phyloP scores from a whole-genome alignment of 805 yeast species.

The Cyberlindnera maclurae region DNA sequence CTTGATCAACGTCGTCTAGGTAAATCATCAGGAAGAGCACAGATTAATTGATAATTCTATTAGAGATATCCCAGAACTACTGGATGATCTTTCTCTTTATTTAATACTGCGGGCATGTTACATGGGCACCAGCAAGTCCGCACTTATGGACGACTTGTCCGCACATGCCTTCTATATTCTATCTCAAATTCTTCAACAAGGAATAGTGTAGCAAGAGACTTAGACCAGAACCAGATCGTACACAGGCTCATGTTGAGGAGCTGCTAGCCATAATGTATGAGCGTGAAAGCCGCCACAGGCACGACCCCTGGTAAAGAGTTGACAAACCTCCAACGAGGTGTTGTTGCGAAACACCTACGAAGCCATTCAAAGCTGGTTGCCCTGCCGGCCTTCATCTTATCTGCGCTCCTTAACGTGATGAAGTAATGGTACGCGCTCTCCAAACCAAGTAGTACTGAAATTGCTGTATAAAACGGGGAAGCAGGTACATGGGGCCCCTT shows the following conservation, averaged over 20 bases:
- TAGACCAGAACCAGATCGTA: conserved; percentile 78
- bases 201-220: conserved; percentile 60
- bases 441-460: conserved; percentile 82
- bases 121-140: too few relatives aligned
- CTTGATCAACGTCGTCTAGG: too few relatives aligned
- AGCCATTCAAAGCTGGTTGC: conserved; percentile 84
- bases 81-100: too few relatives aligned
- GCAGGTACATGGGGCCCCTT: too few relatives aligned
- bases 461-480: too few relatives aligned
- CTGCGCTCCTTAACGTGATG: conserved; percentile 73
- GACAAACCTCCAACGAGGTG: conserved; percentile 66
- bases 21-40: too few relatives aligned
- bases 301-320: conserved; percentile 75
- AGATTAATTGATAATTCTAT: too few relatives aligned
- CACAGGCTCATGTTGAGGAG: conserved; percentile 80
- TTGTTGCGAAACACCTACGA: conserved; percentile 60
- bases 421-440: conserved; percentile 86
- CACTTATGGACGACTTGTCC: too few relatives aligned
- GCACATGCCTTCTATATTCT: too few relatives aligned
- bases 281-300: conserved; percentile 82
- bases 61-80: too few relatives aligned
- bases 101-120: too few relatives aligned
- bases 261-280: conserved; percentile 84
- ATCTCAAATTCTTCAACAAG: too few relatives aligned
- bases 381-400: conserved; percentile 77